Evolutionary conservation across 176 grass and related monocot species (phyloP).

Genomic region (Guadua angustifolia): DNA sequence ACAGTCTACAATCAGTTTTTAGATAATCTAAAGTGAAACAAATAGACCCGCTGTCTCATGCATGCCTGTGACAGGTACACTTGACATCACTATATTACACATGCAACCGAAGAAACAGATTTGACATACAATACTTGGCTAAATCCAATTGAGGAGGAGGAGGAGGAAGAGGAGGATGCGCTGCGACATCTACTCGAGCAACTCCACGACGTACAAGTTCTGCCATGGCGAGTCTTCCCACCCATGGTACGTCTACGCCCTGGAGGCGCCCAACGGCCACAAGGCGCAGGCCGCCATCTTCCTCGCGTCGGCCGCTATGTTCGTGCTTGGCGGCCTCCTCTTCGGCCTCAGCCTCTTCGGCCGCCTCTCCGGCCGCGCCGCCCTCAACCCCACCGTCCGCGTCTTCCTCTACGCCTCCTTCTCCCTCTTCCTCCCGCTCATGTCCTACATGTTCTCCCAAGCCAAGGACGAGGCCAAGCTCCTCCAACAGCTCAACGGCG

Average conservation of each 20-base stretch:
- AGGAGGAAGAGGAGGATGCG: neutral
- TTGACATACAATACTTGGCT: too few species aligned
- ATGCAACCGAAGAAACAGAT: too few species aligned
- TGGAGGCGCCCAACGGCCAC: slow-evolving; percentile 22
- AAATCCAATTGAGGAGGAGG: neutral
- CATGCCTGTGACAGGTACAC: too few species aligned
- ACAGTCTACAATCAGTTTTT: too few species aligned
- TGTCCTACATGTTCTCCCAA: slow-evolving; percentile 49
- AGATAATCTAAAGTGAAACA: too few species aligned
- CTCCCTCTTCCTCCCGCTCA: slow-evolving; percentile 42
- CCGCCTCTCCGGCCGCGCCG: slow-evolving; percentile 29
- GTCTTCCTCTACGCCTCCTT: slow-evolving; percentile 34
- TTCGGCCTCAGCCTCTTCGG: slow-evolving; percentile 15
- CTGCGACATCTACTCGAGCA: slow-evolving; percentile 3
- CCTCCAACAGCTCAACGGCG: neutral
- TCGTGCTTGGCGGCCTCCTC: slow-evolving; percentile 1
- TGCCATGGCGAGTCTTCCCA: slow-evolving; percentile 5
- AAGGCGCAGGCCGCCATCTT: slow-evolving; percentile 17
- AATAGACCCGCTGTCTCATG: too few species aligned
- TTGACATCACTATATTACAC: too few species aligned
- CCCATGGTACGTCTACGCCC: slow-evolving; percentile 4
- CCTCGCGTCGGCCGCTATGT: slow-evolving; percentile 21
- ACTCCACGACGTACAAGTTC: slow-evolving; percentile 7
- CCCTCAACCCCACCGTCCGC: slow-evolving; percentile 21
- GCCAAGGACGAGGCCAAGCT: neutral